Conservation (phyloP, 495 filamentous ascomycete species). For the Aspergillus egyptiacus region DNA sequence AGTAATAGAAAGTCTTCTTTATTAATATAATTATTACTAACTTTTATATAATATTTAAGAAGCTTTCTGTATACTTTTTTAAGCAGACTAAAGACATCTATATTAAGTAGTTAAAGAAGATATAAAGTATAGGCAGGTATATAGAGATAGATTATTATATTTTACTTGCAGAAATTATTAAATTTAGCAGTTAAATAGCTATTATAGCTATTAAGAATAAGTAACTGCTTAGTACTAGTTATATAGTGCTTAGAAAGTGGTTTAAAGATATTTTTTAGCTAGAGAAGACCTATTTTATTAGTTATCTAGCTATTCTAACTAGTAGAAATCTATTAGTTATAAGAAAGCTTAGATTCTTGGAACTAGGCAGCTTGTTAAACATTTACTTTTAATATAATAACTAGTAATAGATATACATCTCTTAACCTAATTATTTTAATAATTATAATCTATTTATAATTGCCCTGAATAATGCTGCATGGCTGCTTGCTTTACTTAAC, state of each 20-base stretch:
- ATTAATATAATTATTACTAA: not conserved
- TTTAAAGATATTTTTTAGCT: not conserved
- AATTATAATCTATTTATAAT: not conserved
- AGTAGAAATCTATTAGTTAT: not conserved
- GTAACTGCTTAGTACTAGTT: not conserved
- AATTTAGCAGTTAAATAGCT: conserved; percentile 18
- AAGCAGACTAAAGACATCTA: not conserved
- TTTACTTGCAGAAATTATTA: conserved; percentile 10
- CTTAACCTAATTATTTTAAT: not conserved
- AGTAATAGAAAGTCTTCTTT: not conserved
- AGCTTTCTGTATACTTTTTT: not conserved
- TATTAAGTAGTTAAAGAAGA: too few relatives aligned
- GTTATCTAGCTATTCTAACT: not conserved
- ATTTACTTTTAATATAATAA: conserved; percentile 5
- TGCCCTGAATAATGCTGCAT: not conserved
- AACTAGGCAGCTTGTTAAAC: not conserved
- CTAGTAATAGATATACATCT: not conserved
- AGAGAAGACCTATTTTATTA: conserved; percentile 1
- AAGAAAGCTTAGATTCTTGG: not conserved
- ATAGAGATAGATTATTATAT: conserved; percentile 17
- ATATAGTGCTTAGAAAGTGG: not conserved
- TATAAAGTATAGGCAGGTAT: conserved; percentile 3
- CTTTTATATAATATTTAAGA: not conserved
- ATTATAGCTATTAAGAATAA: conserved; percentile 23
- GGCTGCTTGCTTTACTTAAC: not conserved